Percentiles rank a stretch among this genome's conserved stretches.
These are phyloP conservation scores for Naganishia vaughanmartiniae DNA, from an alignment of 768 basidiomycete species.

Conservation along the genomic window DNA sequence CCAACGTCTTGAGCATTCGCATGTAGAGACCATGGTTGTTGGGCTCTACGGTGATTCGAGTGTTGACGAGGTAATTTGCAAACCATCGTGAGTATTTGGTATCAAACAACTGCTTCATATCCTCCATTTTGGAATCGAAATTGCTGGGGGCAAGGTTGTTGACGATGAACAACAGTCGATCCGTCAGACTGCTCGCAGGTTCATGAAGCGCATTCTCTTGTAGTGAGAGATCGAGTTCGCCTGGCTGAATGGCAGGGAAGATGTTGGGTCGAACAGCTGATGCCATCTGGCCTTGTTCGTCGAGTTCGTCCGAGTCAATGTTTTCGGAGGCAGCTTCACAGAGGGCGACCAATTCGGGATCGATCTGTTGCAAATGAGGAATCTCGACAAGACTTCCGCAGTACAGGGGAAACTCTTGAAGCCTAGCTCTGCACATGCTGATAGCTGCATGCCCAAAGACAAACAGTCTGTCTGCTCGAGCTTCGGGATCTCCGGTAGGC, in stretches of 20 bases:
- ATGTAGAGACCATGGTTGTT: constrained; percentile 96
- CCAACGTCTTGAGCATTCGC: constrained; percentile 82
- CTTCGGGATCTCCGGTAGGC: constrained; percentile 68
- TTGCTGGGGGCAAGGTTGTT: constrained; percentile 96
- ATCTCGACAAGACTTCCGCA: constrained; percentile 85
- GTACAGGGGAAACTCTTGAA: constrained; percentile 87
- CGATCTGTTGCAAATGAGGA: constrained; percentile 76
- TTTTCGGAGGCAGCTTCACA: constrained; percentile 62
- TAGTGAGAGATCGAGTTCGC: constrained; percentile 60
- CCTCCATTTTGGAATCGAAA: constrained; percentile 78
- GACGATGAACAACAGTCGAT: constrained; percentile 93
- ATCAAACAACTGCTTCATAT: constrained; percentile 80
- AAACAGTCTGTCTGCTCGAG: constrained; percentile 60
- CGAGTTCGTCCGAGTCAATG: constrained; percentile 40
- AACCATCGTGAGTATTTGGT: constrained; percentile 90
- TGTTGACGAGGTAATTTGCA: constrained; percentile 93
- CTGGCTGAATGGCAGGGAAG: constrained; percentile 42
- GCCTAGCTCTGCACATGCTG: constrained; percentile 75
- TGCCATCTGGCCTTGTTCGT: constrained; percentile 34
- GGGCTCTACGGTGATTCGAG: constrained; percentile 90
- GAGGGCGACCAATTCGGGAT: constrained; percentile 72
- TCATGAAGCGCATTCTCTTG: constrained; percentile 61
- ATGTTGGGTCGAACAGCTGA: constrained; percentile 35
- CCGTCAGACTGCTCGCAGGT: constrained; percentile 83
- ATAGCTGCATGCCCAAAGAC: constrained; percentile 92